Base-by-base conservation (phyloP, 768 basidiomycete genomes). In the Boletus vermiculosoides region DNA sequence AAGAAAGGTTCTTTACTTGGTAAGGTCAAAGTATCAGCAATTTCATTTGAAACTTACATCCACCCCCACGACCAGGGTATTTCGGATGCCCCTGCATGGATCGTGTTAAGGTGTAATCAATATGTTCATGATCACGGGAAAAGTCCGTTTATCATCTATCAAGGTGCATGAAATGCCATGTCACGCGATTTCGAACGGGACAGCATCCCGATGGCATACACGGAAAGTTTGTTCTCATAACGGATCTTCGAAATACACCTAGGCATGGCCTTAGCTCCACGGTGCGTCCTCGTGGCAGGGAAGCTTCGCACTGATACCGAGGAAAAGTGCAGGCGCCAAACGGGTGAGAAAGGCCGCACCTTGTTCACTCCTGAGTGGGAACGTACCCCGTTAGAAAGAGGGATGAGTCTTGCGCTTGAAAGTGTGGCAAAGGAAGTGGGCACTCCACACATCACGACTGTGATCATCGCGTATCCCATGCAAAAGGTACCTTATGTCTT, bases 71-170 rank as follows among this genome's bases (percentile, higher is more conserved):
- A 22, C 31, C 33, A 76, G 76, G 76, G 77, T 13, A 60, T 73
- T 22, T 74, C 72, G 2, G 75, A 79, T 52, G 61, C 74, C 4
- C 79, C 80, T 4, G 80, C 80, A 2, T 83, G 80, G 78, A 60
- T 81, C 11, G 78, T 79, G 18, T 52, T 76, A 10, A 69, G 72
- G 54, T 76, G 76, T 4, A 82, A 83, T 62, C 72, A 77, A 49
- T 83, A 81, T 57, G 80, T 81, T n/a, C 70, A 77, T 6, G 70
- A 74, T 28, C 77, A 83, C 50, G 80, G 72, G 0, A 66, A 80
- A 52, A 76, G 78, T 0, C 81, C 78, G 5, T 84, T 84, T 63
- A 70, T 73, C 25, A 69, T 84, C 42, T 84, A 83, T 66, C 82
- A 79, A 69, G 81, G 80, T 2, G 56, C 50, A 18, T 79, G 76